Conservation (phyloP, 164 flowering plant genomes). For the Amborella trichopoda region DNA sequence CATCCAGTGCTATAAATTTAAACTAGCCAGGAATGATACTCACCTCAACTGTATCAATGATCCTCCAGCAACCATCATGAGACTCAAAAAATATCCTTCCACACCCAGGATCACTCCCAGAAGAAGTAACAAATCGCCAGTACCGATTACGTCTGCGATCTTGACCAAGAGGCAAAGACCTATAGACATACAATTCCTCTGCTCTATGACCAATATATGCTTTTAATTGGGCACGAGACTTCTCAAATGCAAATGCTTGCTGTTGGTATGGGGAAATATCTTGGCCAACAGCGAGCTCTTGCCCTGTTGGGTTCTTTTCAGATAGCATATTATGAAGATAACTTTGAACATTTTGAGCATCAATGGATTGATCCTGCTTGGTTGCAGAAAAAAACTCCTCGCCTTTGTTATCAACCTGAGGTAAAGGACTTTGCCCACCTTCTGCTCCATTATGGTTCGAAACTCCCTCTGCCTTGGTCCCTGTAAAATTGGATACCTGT, state of each 20-base stretch:
- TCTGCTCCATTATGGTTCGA: constrained; percentile 20
- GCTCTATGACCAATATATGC: constrained; percentile 68
- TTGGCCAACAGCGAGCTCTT: constrained; percentile 21
- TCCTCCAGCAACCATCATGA: constrained; percentile 66
- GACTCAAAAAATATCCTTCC: constrained; percentile 78
- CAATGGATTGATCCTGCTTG: constrained; percentile 26
- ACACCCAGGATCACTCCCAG: constrained; percentile 74
- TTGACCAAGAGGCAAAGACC: constrained; percentile 87
- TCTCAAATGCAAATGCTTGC: constrained; percentile 42
- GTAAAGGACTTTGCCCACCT: constrained; percentile 39
- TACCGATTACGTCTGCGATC: constrained; percentile 85
- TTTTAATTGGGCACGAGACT: constrained; percentile 67
- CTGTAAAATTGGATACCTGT: constrained; percentile 24
- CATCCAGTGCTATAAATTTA: no score
- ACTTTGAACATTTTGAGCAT: constrained; percentile 19
- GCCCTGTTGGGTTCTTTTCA: constrained; percentile 28
- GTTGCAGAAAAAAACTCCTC: constrained; percentile 19
- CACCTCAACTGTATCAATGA: constrained; percentile 86
- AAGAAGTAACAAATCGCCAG: constrained; percentile 69
- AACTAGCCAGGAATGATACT: no score
- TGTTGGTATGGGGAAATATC: constrained; percentile 41
- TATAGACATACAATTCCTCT: constrained; percentile 71
- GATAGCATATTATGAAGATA: constrained; percentile 9
- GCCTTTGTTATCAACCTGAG: constrained; percentile 23
- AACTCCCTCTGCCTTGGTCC: constrained; percentile 30